Base-by-base conservation (phyloP, 805 yeast genomes). In the Metschnikowia bowlesiae region DNA sequence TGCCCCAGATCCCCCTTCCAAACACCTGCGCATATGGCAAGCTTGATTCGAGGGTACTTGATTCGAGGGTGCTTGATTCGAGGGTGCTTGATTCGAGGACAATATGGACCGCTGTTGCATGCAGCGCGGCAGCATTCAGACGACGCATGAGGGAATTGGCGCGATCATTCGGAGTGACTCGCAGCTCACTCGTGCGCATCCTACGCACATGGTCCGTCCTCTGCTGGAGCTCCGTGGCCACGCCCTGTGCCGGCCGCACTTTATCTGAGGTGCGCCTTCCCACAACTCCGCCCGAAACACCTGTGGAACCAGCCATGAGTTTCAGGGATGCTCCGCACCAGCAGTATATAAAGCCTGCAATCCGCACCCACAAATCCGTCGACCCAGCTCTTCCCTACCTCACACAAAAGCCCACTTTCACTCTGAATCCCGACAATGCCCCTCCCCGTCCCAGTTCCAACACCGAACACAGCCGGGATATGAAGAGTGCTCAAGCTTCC, bases 231-330 rank as follows among this genome's bases (percentile, higher is more conserved):
- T 39, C 43, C 43, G 43, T 39, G 34, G 33, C 16, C 43, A 33
- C 43, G 34, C 43, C 43, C 43, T 39, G 43, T 39, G 26, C 43
- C 43, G 43, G 43, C 34, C 43, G 43, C 43, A 39, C 43, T 39
- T 39, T 39, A 39, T 39, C 43, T 39, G 33, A 39, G 33, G 43
- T 39, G 22, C 43, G 33, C 43, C 43, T 29, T 39, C 43, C 32
- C 14, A n/a, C 43, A 28, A 22, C 43, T 39, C 22, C 43, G 13
- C 43, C 43, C 29, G 43, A 39, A 29, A 39, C 43, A 39, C 43
- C 14, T 39, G 33, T 39, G 43, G 43, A 39, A 29, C 43, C 14
- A 18, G 33, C 43, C 43, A 39, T 39, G 43, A 39, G 43, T 39
- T 39, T 33, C 43, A 16, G n/a, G 43, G 43, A 39, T 22, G 29